Base-by-base conservation (phyloP, 371 early-diverging fungal genomes). In the Rhizopus microsporus region DNA sequence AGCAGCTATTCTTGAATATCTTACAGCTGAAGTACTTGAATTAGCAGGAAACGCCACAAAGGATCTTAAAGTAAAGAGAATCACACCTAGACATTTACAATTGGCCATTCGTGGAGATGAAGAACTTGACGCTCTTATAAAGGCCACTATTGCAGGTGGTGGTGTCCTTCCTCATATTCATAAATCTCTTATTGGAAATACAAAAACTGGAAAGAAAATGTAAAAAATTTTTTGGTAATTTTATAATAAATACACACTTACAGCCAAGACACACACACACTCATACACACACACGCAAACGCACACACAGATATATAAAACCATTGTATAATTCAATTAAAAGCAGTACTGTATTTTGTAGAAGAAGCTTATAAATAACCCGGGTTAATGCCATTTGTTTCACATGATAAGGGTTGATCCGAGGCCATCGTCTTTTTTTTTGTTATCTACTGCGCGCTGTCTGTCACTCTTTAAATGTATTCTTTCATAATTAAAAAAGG, bases 101-200 rank as follows among this genome's bases (percentile, higher is more conserved):
- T 73, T 94, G 34, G 94, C 94, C 51, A 94, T 94, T 67, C 88
- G 94, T 57, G 93, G 93, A 56, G 94, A 94, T 69, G 94, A 94
- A 71, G 94, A 94, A 67, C 75, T 94, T 66, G 93, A 94, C 69
- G 75, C 87, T 37, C 79, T 94, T 56, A 90, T 94, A 68, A 87
- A 88, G 60, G 93, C 93, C 31, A 94, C 94, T 39, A 94, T 94
- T 72, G 93, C 94, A 32, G 93, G 92, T 56, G 94, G 94, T 74
- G 91, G 91, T 83, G 92, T 90, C 23, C 70, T 88, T 57, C 87
- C 86, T 62, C 85, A 90, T 60, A 90, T 90, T 63, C 90, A 90
- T 69, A 87, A 87, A 68, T 82, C 83, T 50, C 80, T 90, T 56
- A 68, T 74, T 83, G 78, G 82, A 70, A 82, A 84, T 62, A 75